Percentiles rank a stretch among this genome's conserved stretches.
phyloP scores from a whole-genome alignment of 768 basidiomycete species.

The Filobasidium floriforme region DNA sequence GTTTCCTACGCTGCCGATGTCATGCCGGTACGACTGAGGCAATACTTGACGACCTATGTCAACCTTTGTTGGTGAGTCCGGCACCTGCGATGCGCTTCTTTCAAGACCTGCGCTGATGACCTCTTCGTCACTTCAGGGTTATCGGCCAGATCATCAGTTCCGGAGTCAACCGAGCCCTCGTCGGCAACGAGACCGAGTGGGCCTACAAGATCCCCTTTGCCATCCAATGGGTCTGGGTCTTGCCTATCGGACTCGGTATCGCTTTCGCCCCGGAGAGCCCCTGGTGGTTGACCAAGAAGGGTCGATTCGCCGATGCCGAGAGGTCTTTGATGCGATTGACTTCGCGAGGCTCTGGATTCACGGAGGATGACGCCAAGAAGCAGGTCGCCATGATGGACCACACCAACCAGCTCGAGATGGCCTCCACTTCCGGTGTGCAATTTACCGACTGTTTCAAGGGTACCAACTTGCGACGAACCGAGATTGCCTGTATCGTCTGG shows the following conservation, averaged over 20 bases:
- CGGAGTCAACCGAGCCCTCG: constrained; percentile 31
- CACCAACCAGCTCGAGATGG: constrained; percentile 34
- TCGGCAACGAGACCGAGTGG: constrained; percentile 28
- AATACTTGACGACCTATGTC: constrained; percentile 33
- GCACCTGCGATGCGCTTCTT: too few relatives aligned
- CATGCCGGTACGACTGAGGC: constrained; percentile 33
- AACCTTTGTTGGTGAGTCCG: constrained; percentile 30
- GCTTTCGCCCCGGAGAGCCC: constrained; percentile 30
- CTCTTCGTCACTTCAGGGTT: not conserved
- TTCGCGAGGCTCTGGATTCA: constrained; percentile 16
- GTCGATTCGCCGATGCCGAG: constrained; percentile 29
- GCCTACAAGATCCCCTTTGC: constrained; percentile 33
- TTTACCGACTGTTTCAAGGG: constrained; percentile 32
- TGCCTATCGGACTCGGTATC: constrained; percentile 37
- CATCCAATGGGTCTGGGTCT: constrained; percentile 44
- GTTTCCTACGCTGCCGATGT: constrained; percentile 44
- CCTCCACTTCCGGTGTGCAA: constrained; percentile 20
- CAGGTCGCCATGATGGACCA: constrained; percentile 30
- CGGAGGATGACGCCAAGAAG: constrained; percentile 25
- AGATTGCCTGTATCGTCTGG: constrained; percentile 30
- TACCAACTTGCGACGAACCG: constrained; percentile 32
- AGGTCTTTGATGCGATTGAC: constrained; percentile 22
- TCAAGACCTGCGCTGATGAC: not conserved
- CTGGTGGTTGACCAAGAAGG: constrained; percentile 43
- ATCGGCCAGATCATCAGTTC: constrained; percentile 26